These are phyloP conservation scores for Chaetoceros muelleri DNA, from an alignment of 108 stramenopile genomes.

Conservation along the genomic window DNA sequence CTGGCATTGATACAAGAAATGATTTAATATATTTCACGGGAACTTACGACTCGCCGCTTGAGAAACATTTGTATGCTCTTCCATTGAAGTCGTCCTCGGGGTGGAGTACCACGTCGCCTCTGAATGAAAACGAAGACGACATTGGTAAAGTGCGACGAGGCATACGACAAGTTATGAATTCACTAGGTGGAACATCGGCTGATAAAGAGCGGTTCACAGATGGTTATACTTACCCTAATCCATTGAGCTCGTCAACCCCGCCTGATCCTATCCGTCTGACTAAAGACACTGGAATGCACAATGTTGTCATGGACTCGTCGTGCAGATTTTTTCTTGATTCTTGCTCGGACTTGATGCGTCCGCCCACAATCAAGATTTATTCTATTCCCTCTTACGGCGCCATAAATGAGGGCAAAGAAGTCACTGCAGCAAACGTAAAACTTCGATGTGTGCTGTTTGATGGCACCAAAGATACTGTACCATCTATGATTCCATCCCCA, in stretches of 20 bases:
- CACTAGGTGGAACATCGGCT: conserved; percentile 25
- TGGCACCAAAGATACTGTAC: background rate
- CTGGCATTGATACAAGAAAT: conserved; percentile 47
- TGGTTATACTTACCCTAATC: too few relatives aligned
- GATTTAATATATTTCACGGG: conserved; percentile 79
- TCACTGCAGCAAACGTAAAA: background rate
- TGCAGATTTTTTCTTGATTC: conserved; percentile 49
- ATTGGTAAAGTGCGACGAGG: conserved; percentile 34
- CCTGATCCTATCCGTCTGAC: conserved; percentile 41
- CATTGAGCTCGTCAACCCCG: too few relatives aligned
- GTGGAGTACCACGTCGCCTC: background rate
- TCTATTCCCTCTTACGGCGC: conserved; percentile 16
- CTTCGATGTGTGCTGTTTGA: background rate
- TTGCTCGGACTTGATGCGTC: conserved; percentile 44
- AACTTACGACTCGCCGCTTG: conserved; percentile 65
- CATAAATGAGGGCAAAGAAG: background rate
- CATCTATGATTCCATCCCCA: conserved; percentile 17
- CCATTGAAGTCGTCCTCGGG: conserved; percentile 16
- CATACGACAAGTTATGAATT: conserved; percentile 44
- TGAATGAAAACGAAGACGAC: background rate
- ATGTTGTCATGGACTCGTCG: conserved; percentile 48
- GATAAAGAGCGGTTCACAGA: too few relatives aligned
- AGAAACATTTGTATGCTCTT: conserved; percentile 78
- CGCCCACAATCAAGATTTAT: conserved; percentile 34
- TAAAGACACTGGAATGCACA: conserved; percentile 47